Evolutionary conservation across 257 asterid species (phyloP).

Genomic region (Linaria vulgaris): DNA sequence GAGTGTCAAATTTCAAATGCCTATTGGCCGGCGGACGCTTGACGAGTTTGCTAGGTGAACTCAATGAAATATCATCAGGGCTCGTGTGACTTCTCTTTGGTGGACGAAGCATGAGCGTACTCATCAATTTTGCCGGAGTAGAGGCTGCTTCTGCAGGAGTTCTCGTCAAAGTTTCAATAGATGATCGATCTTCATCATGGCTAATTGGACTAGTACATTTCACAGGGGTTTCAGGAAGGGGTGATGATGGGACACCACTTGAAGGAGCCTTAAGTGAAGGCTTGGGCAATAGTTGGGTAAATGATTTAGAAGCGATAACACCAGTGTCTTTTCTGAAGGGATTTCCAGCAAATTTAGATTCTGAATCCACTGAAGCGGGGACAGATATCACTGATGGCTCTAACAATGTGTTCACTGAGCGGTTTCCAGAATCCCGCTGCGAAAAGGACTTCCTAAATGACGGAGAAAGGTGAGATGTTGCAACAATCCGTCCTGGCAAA

Average conservation of each 20-base stretch:
- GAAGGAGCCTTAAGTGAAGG: conserved; percentile 19
- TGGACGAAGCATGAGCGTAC: conserved; percentile 60
- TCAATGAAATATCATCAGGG: conserved; percentile 50
- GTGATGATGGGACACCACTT: conserved; percentile 10
- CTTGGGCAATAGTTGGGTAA: conserved; percentile 7
- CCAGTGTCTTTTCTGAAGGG: conserved; percentile 6
- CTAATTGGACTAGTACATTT: conserved; percentile 32
- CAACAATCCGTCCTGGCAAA: conserved; percentile 19
- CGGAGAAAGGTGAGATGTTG: conserved; percentile 53
- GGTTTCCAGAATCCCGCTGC: conserved; percentile 16
- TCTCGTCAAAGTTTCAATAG: conserved; percentile 25
- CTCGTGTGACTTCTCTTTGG: conserved; percentile 72
- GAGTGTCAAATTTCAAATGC: conserved; percentile 73
- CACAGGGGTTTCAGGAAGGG: conserved; percentile 52
- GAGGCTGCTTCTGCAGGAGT: conserved; percentile 52
- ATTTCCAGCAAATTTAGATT: conserved; percentile 6
- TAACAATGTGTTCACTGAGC: conserved; percentile 20
- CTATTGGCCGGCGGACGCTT: conserved; percentile 69
- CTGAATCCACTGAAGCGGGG: conserved; percentile 22
- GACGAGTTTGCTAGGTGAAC: conserved; percentile 48
- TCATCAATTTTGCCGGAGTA: conserved; percentile 63
- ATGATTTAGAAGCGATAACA: conserved; percentile 15
- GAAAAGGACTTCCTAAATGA: conserved; percentile 57
- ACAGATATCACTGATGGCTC: conserved; percentile 20
- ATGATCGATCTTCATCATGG: conserved; percentile 22